Evolutionary conservation across 2,329 filamentous ascomycete species (phyloP), one percentile per base, ranked within the genome.

Genomic region (Tolypocladium tropicale): DNA sequence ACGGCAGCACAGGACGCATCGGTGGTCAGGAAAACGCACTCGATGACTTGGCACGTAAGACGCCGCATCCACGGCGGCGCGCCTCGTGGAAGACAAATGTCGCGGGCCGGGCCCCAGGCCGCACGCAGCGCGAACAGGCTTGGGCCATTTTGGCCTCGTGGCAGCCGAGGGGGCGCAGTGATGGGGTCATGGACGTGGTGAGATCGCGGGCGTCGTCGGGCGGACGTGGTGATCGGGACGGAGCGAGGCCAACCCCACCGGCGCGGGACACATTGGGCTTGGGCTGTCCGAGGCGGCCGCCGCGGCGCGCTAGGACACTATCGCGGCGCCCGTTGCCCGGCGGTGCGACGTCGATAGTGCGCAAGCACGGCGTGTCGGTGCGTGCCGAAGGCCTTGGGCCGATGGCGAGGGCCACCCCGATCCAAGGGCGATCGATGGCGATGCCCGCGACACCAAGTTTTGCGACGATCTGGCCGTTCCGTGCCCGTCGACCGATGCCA

Each of bases 171-270:
- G 25, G 4, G 23, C 12, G 25, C 14, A 7, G n/a, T 4, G 2
- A 30, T 48, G 43, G 25, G n/a, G 43, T 25, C 23, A n/a, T 18
- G 25, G 16, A 11, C 3, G 18, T 11, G 25, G 28, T 49, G 51
- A 60, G 58, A 60, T 60, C 55, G 53, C 51, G 39, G 39, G 39
- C 39, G n/a, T 33, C 56, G 25, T 46, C 41, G 23, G 39, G 21
- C 32, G 33, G 33, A n/a, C 37, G 37, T 52, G 51, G 50, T 21
- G 58, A 60, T 60, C 58, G 58, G 54, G 25, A 34, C 28, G 46
- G 21, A 21, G 28, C 46, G 18, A 49, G 46, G 11, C 46, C 46
- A 25, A 30, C 46, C n/a, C n/a, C n/a, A n/a, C n/a, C n/a, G n/a
- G n/a, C n/a, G n/a, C n/a, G n/a, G n/a, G n/a, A n/a, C n/a, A n/a